Percentiles rank a stretch among this genome's conserved stretches.
These are phyloP conservation scores for barrel medic (Medicago truncatula) DNA, from an alignment of 306 rosid genomes.

Conservation along the genomic window DNA sequence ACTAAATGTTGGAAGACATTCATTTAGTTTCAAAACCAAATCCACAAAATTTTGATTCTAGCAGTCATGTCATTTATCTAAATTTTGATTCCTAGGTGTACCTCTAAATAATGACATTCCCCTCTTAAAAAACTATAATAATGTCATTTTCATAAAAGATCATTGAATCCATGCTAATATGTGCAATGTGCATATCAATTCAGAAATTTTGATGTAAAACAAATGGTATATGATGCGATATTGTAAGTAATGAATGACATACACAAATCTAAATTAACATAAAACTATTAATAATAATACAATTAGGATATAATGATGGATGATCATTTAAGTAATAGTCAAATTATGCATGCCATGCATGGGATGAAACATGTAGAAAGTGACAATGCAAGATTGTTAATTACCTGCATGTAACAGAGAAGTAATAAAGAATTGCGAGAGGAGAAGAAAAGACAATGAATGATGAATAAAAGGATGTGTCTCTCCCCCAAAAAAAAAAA, in stretches of 20 bases:
- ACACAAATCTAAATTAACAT: neutral
- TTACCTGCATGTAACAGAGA: conserved; percentile 34
- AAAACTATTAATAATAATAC: no score
- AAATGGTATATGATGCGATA: no score
- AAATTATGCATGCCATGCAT: conserved; percentile 34
- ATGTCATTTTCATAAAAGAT: no score
- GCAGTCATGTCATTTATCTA: no score
- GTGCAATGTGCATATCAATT: neutral
- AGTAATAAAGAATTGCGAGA: neutral
- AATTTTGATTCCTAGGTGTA: no score
- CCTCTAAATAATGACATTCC: no score
- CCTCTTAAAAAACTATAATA: no score
- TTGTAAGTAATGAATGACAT: neutral
- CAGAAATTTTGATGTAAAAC: neutral
- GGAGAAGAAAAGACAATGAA: neutral
- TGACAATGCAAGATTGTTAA: neutral
- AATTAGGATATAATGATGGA: neutral
- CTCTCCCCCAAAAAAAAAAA: neutral
- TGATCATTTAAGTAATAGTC: conserved; percentile 8
- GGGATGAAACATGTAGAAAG: neutral
- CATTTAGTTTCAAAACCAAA: no score
- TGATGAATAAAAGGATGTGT: neutral
- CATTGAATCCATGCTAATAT: neutral
- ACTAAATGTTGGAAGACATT: no score
- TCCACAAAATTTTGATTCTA: no score